A percentile compares a stretch with the other conserved stretches of the same genome.
Conservation (phyloP, 1,284 basidiomycete genomes). For the Trichosporon sp. region DNA sequence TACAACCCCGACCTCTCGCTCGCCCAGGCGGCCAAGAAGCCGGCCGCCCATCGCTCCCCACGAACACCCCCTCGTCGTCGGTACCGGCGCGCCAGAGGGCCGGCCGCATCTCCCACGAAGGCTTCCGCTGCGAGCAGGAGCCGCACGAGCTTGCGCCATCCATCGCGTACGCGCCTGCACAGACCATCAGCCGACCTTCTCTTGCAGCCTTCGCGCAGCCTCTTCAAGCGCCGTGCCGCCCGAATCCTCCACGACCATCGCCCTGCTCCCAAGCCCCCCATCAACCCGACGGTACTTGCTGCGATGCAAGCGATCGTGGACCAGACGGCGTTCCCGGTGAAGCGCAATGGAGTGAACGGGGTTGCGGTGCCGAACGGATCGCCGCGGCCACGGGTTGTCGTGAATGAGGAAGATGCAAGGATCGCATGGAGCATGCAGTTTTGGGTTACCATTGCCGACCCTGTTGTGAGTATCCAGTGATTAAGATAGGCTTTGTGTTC, state of each 20-base stretch:
- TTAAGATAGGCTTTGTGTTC: background rate
- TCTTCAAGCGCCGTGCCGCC: background rate
- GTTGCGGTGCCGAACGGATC: background rate
- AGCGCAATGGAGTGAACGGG: background rate
- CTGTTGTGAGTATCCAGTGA: constrained; percentile 27
- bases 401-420: constrained; percentile 32
- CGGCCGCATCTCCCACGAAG: background rate
- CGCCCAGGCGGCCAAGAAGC: background rate
- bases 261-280: constrained; percentile 7
- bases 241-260: constrained; percentile 10
- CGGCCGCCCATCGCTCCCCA: background rate
- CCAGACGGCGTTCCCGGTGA: constrained; percentile 1
- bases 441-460: constrained; percentile 49
- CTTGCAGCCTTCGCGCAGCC: background rate
- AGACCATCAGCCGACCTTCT: background rate
- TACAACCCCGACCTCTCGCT: background rate
- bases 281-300: background rate
- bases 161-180: background rate
- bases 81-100: background rate
- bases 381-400: background rate
- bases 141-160: constrained; percentile 6
- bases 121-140: background rate
- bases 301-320: constrained; percentile 1
- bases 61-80: background rate
- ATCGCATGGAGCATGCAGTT: constrained; percentile 46